phyloP scores from a whole-genome alignment of 371 early-diverging fungal species.

The Rhizopus microsporus region DNA sequence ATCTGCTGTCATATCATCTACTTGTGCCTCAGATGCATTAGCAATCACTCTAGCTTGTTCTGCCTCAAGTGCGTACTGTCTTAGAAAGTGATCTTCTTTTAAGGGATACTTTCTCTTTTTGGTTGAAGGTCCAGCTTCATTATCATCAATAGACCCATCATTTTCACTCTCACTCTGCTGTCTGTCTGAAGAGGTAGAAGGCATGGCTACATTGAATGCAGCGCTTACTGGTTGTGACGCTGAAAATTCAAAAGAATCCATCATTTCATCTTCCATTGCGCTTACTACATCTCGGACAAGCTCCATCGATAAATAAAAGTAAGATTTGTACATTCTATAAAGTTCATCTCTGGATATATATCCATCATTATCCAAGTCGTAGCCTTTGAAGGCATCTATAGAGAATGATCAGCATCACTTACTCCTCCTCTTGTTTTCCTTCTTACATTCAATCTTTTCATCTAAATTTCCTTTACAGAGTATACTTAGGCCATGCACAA shows the following conservation, averaged over 20 bases:
- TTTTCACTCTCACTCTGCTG: constrained; percentile 2
- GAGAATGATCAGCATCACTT: constrained; percentile 1
- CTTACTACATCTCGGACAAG: constrained; percentile 88
- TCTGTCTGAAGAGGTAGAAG: constrained; percentile 34
- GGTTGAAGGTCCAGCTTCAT: constrained; percentile 20
- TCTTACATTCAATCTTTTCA: constrained; percentile 82
- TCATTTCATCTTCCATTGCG: constrained; percentile 89
- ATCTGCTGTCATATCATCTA: constrained; percentile 17
- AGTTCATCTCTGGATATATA: constrained; percentile 84
- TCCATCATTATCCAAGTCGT: constrained; percentile 91
- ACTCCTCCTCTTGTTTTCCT: not conserved
- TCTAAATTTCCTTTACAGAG: constrained; percentile 87
- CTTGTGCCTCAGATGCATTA: constrained; percentile 11
- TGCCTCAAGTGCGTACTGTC: constrained; percentile 30
- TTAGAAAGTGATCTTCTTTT: constrained; percentile 40
- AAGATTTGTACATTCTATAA: constrained; percentile 88
- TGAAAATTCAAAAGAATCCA: constrained; percentile 86
- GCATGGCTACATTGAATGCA: constrained; percentile 87
- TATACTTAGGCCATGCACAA: constrained; percentile 82
- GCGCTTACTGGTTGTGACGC: constrained; percentile 92
- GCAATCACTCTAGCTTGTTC: constrained; percentile 26
- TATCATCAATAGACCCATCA: not conserved
- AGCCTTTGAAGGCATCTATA: constrained; percentile 86
- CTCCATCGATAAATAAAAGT: constrained; percentile 86
- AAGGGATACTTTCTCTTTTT: constrained; percentile 35